A percentile compares a stretch with the other conserved stretches of the same genome.
phyloP scores from a whole-genome alignment of 176 grass and related monocot species.

The Triticum aestivum region DNA sequence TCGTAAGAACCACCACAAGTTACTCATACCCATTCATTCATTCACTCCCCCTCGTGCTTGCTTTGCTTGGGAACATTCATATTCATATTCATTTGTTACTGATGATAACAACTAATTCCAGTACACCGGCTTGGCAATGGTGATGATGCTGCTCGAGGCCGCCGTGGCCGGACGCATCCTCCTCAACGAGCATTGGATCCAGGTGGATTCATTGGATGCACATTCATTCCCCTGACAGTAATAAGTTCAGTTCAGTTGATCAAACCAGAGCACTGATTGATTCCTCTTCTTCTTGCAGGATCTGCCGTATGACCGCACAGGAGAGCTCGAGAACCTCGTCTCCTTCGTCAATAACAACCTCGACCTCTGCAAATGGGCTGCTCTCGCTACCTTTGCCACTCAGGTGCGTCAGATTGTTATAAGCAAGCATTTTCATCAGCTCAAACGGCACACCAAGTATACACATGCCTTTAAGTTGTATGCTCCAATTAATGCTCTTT shows the following conservation, averaged over 20 bases:
- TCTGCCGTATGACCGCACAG: conserved; percentile 75
- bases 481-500: not conserved
- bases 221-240: too few species aligned
- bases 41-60: not conserved
- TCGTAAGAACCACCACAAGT: not conserved
- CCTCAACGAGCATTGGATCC: conserved; percentile 63
- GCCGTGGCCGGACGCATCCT: conserved; percentile 42
- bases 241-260: not conserved
- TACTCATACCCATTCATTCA: too few species aligned
- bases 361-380: conserved; percentile 65
- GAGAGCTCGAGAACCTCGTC: conserved; percentile 63
- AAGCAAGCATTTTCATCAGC: not conserved
- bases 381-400: conserved; percentile 42
- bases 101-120: not conserved
- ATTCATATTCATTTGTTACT: too few species aligned
- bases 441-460: not conserved
- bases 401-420: conserved; percentile 38
- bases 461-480: not conserved
- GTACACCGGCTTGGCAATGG: conserved; percentile 40
- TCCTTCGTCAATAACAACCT: conserved; percentile 69
- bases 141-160: conserved; percentile 52
- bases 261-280: not conserved
- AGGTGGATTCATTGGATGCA: conserved; percentile 37
- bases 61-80: not conserved
- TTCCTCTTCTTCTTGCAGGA: conserved; percentile 34